Evolutionary conservation across 768 basidiomycete genomes (phyloP).

Genomic region (Suillus brevipes): DNA sequence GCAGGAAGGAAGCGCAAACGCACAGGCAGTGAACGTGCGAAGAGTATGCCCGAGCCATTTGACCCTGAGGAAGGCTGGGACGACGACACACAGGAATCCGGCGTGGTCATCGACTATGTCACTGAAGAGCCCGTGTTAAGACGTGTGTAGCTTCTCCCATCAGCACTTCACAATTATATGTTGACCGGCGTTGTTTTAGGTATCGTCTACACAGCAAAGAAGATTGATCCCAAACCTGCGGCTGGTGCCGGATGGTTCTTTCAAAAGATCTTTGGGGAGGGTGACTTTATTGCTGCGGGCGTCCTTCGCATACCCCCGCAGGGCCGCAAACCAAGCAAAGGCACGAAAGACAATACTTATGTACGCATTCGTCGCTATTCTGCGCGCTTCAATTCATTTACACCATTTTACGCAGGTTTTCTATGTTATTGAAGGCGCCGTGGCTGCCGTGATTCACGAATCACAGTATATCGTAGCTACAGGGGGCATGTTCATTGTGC

Average conservation of each 20-base stretch:
- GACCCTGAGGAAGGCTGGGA: conserved; percentile 85
- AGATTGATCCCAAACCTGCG: conserved; percentile 62
- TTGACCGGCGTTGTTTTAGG: conserved; percentile 44
- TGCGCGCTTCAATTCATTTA: neutral
- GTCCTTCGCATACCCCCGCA: conserved; percentile 79
- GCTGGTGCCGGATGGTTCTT: conserved; percentile 75
- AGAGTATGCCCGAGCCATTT: conserved; percentile 33
- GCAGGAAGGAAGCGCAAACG: conserved; percentile 37
- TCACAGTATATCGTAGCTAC: conserved; percentile 75
- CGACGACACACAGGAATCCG: conserved; percentile 64
- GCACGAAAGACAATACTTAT: conserved; percentile 91
- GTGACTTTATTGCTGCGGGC: conserved; percentile 88
- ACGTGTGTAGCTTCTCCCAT: conserved; percentile 53
- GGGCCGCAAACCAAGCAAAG: conserved; percentile 83
- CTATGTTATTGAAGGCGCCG: conserved; percentile 85
- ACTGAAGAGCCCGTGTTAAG: conserved; percentile 60
- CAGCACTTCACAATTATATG: neutral
- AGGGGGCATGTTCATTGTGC: conserved; percentile 88
- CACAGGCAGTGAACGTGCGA: conserved; percentile 30
- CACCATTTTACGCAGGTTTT: conserved; percentile 49
- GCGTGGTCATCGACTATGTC: conserved; percentile 67
- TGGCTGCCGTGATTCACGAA: conserved; percentile 81
- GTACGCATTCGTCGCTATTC: conserved; percentile 44
- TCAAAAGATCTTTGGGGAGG: conserved; percentile 91
- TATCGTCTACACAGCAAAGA: conserved; percentile 72